These are phyloP conservation scores for Mrakia gelida DNA, from an alignment of 768 basidiomycete genomes.

Conservation along the genomic window DNA sequence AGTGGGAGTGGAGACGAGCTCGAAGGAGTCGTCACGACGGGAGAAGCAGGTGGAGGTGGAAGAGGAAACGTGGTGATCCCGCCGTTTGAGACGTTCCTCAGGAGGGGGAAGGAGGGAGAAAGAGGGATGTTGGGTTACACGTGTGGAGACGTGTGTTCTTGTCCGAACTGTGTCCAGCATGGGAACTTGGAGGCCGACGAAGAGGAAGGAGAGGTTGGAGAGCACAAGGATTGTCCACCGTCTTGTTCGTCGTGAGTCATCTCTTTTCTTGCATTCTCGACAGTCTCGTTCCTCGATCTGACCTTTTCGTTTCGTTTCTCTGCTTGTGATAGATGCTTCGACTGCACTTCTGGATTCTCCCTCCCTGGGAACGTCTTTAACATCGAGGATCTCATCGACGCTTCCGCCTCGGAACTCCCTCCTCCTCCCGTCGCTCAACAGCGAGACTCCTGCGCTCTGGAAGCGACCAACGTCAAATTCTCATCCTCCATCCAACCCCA, in stretches of 20 bases:
- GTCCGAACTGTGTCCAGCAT: constrained; percentile 44
- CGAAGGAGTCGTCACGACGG: constrained; percentile 17
- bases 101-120: constrained; percentile 10
- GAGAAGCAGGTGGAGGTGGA: background rate
- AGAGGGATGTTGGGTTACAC: constrained; percentile 40
- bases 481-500: constrained; percentile 36
- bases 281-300: background rate
- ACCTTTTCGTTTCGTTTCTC: background rate
- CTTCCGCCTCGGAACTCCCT: constrained; percentile 40
- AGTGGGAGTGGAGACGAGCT: constrained; percentile 12
- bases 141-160: constrained; percentile 43
- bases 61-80: background rate
- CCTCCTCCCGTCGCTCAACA: constrained; percentile 24
- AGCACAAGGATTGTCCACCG: constrained; percentile 28
- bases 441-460: constrained; percentile 17
- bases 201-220: constrained; percentile 1
- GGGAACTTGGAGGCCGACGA: constrained; percentile 35
- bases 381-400: constrained; percentile 38
- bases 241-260: constrained; percentile 34
- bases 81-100: constrained; percentile 33
- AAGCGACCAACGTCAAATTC: constrained; percentile 39
- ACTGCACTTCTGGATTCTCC: constrained; percentile 39
- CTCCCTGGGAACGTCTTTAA: constrained; percentile 39
- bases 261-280: background rate
- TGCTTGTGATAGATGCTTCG: constrained; percentile 36